A percentile compares a stretch with the other conserved stretches of the same genome.
phyloP scores from a whole-genome alignment of 371 early-diverging fungal species.

The Mortierella polycephala region DNA sequence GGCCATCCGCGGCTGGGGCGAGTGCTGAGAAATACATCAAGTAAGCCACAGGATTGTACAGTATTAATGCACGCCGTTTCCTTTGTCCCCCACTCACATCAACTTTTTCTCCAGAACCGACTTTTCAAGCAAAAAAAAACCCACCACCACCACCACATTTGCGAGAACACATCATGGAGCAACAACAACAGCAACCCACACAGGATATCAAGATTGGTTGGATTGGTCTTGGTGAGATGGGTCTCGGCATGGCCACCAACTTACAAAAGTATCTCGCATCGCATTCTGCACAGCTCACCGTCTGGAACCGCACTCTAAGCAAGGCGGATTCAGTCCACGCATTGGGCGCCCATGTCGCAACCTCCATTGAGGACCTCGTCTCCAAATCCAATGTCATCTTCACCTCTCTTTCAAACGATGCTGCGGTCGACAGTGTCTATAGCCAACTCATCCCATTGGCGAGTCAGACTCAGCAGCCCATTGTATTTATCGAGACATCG shows the following conservation, averaged over 20 bases:
- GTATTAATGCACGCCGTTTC: too few species aligned
- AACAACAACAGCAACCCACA: too few species aligned
- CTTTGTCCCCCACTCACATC: too few species aligned
- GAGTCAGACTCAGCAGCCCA: slow-evolving; percentile 9
- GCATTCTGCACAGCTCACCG: slow-evolving; percentile 24
- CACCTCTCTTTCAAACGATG: slow-evolving; percentile 51
- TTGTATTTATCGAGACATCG: slow-evolving; percentile 49
- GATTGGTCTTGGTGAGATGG: slow-evolving; percentile 49
- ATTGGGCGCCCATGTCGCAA: slow-evolving; percentile 32
- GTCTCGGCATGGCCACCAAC: slow-evolving; percentile 45
- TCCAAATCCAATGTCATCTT: slow-evolving; percentile 49
- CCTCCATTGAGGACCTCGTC: slow-evolving; percentile 29
- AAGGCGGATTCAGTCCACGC: slow-evolving; percentile 27
- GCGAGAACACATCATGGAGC: too few species aligned
- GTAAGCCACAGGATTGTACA: too few species aligned
- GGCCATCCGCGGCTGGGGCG: too few species aligned
- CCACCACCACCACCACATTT: too few species aligned
- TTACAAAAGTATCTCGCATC: slow-evolving; percentile 38
- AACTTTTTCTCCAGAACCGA: too few species aligned
- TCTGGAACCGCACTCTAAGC: slow-evolving; percentile 51
- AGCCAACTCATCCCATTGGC: slow-evolving; percentile 22
- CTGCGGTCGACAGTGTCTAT: slow-evolving; percentile 45
- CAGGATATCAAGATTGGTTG: slow-evolving; percentile 28
- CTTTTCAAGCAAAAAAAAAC: too few species aligned
- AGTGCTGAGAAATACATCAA: too few species aligned